phyloP scores from a whole-genome alignment of 1,284 basidiomycete genomes.

The Ganoderma lucidum region DNA sequence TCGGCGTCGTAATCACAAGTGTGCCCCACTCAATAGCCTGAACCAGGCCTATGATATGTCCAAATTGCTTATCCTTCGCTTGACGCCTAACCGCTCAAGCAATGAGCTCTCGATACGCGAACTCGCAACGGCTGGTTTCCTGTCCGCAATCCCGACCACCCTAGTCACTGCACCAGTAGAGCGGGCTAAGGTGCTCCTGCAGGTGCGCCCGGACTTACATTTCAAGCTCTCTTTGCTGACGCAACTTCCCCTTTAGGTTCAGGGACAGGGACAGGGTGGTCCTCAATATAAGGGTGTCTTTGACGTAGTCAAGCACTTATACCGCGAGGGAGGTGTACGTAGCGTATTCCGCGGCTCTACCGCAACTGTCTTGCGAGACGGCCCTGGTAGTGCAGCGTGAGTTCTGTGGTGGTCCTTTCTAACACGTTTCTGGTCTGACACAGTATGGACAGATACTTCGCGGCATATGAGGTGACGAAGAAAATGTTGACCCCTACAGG shows the following conservation, averaged over 20 bases:
- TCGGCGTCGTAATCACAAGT: background rate
- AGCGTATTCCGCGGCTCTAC: constrained; percentile 94
- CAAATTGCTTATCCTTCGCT: constrained; percentile 84
- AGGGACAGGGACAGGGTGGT: constrained; percentile 91
- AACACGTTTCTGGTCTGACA: background rate
- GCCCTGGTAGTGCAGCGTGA: constrained; percentile 95
- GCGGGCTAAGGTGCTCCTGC: constrained; percentile 95
- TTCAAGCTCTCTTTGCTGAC: background rate
- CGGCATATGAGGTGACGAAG: constrained; percentile 96
- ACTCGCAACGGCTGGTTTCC: constrained; percentile 92
- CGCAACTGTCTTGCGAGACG: constrained; percentile 94
- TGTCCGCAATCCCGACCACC: constrained; percentile 94
- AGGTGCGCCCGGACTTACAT: constrained; percentile 59
- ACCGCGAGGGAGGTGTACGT: constrained; percentile 92
- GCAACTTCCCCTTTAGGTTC: constrained; percentile 31
- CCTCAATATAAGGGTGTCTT: constrained; percentile 90
- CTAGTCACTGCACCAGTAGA: constrained; percentile 95
- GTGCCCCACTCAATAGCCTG: background rate
- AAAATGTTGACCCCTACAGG: constrained; percentile 83
- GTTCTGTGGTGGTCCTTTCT: constrained; percentile 42
- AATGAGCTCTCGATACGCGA: constrained; percentile 79
- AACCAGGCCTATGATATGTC: constrained; percentile 91
- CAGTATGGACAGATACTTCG: constrained; percentile 81
- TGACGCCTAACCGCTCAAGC: constrained; percentile 74
- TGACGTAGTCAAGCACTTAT: constrained; percentile 92